A percentile compares a stretch with the other conserved stretches of the same genome.
Evolutionary conservation across 441 rosid genomes (phyloP).

Genomic region (Macaranga tanarius): DNA sequence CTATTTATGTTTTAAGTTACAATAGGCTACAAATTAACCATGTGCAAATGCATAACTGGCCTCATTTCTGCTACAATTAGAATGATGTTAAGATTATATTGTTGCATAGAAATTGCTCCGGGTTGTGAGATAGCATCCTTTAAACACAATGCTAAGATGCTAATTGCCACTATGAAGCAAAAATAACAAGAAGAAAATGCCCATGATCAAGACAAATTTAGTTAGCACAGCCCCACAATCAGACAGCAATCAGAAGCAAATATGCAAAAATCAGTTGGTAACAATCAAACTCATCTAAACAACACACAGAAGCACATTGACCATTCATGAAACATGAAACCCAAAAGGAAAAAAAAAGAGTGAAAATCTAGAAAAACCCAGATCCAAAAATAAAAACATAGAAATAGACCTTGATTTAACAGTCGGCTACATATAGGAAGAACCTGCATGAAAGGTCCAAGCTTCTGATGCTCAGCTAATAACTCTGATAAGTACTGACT

Average conservation of each 20-base stretch:
- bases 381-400: constrained; percentile 52
- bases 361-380: constrained; percentile 35
- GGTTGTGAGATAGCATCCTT: neutral
- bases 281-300: neutral
- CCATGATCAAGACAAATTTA: neutral
- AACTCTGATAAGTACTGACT: constrained; percentile 87
- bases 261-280: neutral
- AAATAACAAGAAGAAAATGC: neutral
- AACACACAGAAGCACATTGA: neutral
- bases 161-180: neutral
- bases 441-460: constrained; percentile 91
- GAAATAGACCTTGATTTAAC: constrained; percentile 75
- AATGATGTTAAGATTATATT: neutral
- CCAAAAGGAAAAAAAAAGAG: constrained; percentile 2
- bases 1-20: neutral
- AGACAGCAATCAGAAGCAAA: neutral
- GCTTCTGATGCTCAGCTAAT: constrained; percentile 94
- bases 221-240: neutral
- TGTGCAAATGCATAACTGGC: neutral
- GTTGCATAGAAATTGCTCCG: neutral
- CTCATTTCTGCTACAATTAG: neutral
- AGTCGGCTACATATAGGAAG: constrained; percentile 91
- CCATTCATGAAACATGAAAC: neutral
- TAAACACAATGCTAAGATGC: constrained; percentile 10
- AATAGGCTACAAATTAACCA: neutral